Base-by-base conservation (phyloP, 768 basidiomycete genomes). In the Pulveroboletus frians region DNA sequence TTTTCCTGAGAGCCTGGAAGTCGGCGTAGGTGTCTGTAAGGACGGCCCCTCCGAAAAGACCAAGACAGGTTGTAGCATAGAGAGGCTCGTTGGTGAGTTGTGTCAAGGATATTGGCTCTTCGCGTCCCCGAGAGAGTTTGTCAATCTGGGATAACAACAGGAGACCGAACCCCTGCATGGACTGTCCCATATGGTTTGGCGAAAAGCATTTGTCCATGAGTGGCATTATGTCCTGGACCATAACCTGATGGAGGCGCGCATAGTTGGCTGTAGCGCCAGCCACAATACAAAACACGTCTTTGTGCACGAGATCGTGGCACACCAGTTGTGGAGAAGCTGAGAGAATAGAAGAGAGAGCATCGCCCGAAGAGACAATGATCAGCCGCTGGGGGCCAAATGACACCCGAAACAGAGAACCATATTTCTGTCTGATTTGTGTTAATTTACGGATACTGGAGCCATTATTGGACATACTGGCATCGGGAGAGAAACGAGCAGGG, bases 381-480 rank as follows among this genome's bases (percentile, higher is more conserved):
- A 65, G 11, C 3, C 9, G 17, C 52, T 58, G 42, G 38, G 36
- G 26, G 26, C 62, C 63, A 20, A 65, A 50, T 3, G 49, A 53
- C 8, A 64, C 37, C 8, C 49, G 44, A 30, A 52, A 64, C 5
- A 50, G 34, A 2, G 55, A 40, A 5, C 62, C 60, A 4, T 26
- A 56, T 31, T 14, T 36, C 5, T 53, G n/a, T 21, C 63, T 64
- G 5, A 11, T n/a, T 13, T 4, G 30, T 30, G n/a, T 62, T 47
- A 52, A 32, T 9, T 2, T 9, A 14, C 10, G 20, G n/a, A 38
- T 8, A 9, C 1, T 15, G 1, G 1, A 32, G 30, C 14, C 5
- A 29, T 20, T 26, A 26, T 26, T 6, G n/a, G 7, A 64, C 62
- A 0, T 47, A 64, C 62, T 51, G 63, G 57, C 62, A 63, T 45